Percentiles rank a stretch among this genome's conserved stretches.
Evolutionary conservation across 2,329 filamentous ascomycete genomes (phyloP).

Genomic region (Dactylellina sp.): DNA sequence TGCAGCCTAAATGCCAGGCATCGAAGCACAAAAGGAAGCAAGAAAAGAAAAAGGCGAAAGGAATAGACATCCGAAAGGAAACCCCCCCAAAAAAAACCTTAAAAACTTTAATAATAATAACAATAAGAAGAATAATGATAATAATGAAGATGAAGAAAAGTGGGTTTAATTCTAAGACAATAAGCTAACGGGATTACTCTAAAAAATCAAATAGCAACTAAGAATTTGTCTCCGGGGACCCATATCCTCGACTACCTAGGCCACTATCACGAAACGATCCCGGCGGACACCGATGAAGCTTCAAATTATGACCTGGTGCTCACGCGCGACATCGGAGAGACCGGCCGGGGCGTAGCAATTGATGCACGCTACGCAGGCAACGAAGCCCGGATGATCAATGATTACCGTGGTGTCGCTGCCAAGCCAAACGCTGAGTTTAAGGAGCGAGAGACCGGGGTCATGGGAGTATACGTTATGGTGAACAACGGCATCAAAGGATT

Average conservation of each 20-base stretch:
- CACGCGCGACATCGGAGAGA: constrained; percentile 66
- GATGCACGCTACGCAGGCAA: constrained; percentile 72
- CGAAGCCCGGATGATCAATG: constrained; percentile 75
- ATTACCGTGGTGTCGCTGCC: constrained; percentile 71
- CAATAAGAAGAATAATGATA: too few species aligned
- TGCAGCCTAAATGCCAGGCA: constrained; percentile 36
- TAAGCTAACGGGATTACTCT: constrained; percentile 31
- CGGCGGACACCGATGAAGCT: constrained; percentile 62
- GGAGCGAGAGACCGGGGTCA: constrained; percentile 96
- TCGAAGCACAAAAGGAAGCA: constrained; percentile 4
- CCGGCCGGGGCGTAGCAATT: constrained; percentile 68
- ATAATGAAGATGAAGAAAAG: too few species aligned
- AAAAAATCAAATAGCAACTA: constrained; percentile 64
- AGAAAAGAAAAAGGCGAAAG: constrained; percentile 8
- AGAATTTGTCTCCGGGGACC: constrained; percentile 68
- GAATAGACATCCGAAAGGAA: too few species aligned
- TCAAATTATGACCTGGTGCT: constrained; percentile 76
- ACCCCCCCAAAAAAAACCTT: not conserved
- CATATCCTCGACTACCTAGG: constrained; percentile 75
- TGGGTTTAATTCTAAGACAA: not conserved
- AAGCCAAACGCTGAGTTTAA: constrained; percentile 78
- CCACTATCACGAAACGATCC: constrained; percentile 67
- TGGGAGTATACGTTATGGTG: constrained; percentile 72
- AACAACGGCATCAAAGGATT: constrained; percentile 58
- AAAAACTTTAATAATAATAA: constrained; percentile 2